phyloP scores from a whole-genome alignment of 2,329 filamentous ascomycete species.

The Xylaria polymorpha region DNA sequence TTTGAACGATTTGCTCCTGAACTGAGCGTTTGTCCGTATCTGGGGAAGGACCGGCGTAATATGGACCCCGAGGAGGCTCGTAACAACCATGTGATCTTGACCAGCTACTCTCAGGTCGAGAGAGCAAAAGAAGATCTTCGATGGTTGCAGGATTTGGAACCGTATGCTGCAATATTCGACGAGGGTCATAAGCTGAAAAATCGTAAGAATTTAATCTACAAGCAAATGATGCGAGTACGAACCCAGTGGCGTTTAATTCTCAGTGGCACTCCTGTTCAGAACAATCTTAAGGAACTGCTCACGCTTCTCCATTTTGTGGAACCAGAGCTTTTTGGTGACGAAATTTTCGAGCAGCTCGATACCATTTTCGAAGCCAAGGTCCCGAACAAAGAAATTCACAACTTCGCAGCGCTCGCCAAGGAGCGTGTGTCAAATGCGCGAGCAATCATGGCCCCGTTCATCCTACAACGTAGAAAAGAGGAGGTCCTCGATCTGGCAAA shows the following conservation, averaged over 20 bases:
- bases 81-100: constrained; percentile 71
- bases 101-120: constrained; percentile 69
- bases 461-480: constrained; percentile 91
- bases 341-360: constrained; percentile 79
- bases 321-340: constrained; percentile 79
- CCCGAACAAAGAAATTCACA: constrained; percentile 80
- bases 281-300: constrained; percentile 92
- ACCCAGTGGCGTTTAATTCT: constrained; percentile 88
- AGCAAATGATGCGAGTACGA: constrained; percentile 79
- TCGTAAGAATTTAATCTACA: constrained; percentile 82
- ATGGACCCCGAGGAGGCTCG: constrained; percentile 73
- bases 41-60: constrained; percentile 69
- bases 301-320: constrained; percentile 95
- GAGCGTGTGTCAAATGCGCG: constrained; percentile 88
- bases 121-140: constrained; percentile 61
- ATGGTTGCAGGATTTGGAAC: constrained; percentile 61
- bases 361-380: constrained; percentile 94
- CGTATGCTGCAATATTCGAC: constrained; percentile 80
- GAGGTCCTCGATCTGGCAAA: constrained; percentile 88
- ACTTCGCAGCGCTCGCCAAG: constrained; percentile 85
- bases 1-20: constrained; percentile 87
- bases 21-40: constrained; percentile 77
- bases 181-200: constrained; percentile 97
- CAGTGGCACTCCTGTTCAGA: constrained; percentile 90
- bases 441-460: constrained; percentile 94